Evolutionary conservation across 2,329 filamentous ascomycete genomes (phyloP).

Genomic region (Fusarium globosum): DNA sequence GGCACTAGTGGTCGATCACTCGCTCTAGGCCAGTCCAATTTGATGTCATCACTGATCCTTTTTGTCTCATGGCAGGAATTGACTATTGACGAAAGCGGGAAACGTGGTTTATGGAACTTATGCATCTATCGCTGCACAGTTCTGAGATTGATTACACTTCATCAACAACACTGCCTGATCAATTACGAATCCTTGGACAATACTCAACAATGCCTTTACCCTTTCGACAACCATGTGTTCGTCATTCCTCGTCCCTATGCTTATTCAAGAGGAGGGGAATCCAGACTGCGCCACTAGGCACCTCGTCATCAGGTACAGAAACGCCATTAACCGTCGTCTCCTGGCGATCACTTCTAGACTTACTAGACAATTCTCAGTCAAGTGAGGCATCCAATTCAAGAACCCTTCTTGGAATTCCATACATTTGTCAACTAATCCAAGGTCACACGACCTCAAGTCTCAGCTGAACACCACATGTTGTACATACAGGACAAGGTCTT

Average conservation of each 20-base stretch:
- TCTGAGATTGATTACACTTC: neutral
- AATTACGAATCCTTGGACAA: neutral
- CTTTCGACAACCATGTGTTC: neutral
- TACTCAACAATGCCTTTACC: neutral
- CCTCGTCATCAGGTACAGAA: slow-evolving; percentile 27
- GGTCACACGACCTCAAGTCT: slow-evolving; percentile 7
- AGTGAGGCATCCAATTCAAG: slow-evolving; percentile 2
- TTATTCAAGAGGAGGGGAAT: slow-evolving; percentile 2
- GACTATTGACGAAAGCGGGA: slow-evolving; percentile 4
- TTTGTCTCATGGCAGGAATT: neutral
- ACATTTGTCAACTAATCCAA: neutral
- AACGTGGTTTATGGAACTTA: slow-evolving; percentile 13
- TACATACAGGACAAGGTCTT: neutral
- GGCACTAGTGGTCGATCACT: slow-evolving; percentile 41
- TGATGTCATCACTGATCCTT: slow-evolving; percentile 8
- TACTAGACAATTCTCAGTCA: neutral
- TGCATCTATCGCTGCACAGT: neutral
- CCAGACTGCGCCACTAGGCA: slow-evolving; percentile 26
- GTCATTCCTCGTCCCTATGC: slow-evolving; percentile 1
- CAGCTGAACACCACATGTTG: neutral
- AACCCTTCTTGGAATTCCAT: slow-evolving; percentile 1
- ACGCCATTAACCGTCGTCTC: slow-evolving; percentile 25
- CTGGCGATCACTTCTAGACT: slow-evolving; percentile 13
- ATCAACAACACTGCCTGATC: neutral
- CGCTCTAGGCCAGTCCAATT: slow-evolving; percentile 22